These are phyloP conservation scores for Fusarium keratoplasticum DNA, from an alignment of 2,329 filamentous ascomycete species.

Conservation along the genomic window DNA sequence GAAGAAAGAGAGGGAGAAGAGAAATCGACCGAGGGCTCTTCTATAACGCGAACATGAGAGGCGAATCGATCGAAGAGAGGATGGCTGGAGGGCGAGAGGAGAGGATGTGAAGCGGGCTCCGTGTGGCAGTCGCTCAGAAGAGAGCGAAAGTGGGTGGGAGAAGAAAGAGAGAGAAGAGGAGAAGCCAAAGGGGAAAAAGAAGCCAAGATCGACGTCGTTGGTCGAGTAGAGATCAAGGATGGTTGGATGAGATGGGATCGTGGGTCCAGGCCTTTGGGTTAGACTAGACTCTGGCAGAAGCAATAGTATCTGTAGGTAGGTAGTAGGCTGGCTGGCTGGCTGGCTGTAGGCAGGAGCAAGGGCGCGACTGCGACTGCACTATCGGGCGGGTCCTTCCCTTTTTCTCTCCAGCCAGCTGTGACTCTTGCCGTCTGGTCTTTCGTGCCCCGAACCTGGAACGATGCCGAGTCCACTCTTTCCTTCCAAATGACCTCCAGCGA, in stretches of 20 bases:
- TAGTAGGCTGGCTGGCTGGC: too few species aligned
- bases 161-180: constrained; percentile 15
- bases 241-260: constrained; percentile 29
- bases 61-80: constrained; percentile 18
- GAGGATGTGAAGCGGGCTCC: not conserved
- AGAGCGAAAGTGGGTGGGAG: constrained; percentile 28
- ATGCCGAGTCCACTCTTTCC: constrained; percentile 10
- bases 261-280: constrained; percentile 31
- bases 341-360: constrained; percentile 9
- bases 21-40: constrained; percentile 42
- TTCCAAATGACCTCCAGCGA: constrained; percentile 7
- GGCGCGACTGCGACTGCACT: constrained; percentile 35
- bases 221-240: constrained; percentile 22
- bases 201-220: constrained; percentile 40
- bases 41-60: constrained; percentile 53
- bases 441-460: not conserved
- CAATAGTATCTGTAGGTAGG: not conserved
- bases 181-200: constrained; percentile 30
- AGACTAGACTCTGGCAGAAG: not conserved
- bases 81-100: not conserved
- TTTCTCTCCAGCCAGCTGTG: constrained; percentile 12
- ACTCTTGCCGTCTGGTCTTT: constrained; percentile 22
- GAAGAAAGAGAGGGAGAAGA: constrained; percentile 32
- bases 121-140: constrained; percentile 35
- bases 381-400: constrained; percentile 31